These are phyloP conservation scores for Thinopyrum elongatum DNA, from an alignment of 176 grass and related monocot species.

Conservation along the genomic window DNA sequence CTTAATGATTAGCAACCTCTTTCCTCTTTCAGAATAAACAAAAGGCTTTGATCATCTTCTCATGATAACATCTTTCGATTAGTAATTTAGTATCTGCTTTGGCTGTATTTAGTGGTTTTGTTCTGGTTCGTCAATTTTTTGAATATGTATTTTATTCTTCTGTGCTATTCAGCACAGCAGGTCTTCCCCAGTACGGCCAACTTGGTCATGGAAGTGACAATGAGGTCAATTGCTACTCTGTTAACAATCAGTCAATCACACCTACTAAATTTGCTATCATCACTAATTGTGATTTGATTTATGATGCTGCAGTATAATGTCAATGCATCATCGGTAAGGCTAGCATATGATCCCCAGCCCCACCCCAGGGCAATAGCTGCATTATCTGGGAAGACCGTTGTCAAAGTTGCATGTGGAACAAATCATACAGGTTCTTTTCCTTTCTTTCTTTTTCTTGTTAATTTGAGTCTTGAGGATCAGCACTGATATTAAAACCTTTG, in stretches of 20 bases:
- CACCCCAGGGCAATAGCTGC: conserved; percentile 70
- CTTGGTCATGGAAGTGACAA: conserved; percentile 96
- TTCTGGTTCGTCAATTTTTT: conserved; percentile 35
- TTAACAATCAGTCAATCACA: not conserved
- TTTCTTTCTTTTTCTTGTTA: conserved; percentile 22
- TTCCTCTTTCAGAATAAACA: not conserved
- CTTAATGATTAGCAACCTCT: not conserved
- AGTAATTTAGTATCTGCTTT: conserved; percentile 18
- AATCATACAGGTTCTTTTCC: conserved; percentile 89
- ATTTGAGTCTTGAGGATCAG: conserved; percentile 17
- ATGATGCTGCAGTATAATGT: conserved; percentile 72
- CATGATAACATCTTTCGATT: conserved; percentile 17
- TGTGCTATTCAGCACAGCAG: conserved; percentile 65
- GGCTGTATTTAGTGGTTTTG: conserved; percentile 25
- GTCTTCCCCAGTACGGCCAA: conserved; percentile 93
- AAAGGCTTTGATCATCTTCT: not conserved
- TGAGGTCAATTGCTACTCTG: conserved; percentile 49
- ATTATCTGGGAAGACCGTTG: conserved; percentile 77
- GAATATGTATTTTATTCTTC: conserved; percentile 44
- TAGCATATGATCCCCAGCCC: conserved; percentile 85
- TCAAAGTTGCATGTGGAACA: conserved; percentile 94
- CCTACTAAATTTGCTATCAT: not conserved
- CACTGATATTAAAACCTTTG: conserved; percentile 15
- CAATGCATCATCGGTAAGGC: conserved; percentile 76
- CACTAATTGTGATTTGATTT: conserved; percentile 29